phyloP scores from a whole-genome alignment of 805 yeast species.

The Tetrapisispora nanseiensis region DNA sequence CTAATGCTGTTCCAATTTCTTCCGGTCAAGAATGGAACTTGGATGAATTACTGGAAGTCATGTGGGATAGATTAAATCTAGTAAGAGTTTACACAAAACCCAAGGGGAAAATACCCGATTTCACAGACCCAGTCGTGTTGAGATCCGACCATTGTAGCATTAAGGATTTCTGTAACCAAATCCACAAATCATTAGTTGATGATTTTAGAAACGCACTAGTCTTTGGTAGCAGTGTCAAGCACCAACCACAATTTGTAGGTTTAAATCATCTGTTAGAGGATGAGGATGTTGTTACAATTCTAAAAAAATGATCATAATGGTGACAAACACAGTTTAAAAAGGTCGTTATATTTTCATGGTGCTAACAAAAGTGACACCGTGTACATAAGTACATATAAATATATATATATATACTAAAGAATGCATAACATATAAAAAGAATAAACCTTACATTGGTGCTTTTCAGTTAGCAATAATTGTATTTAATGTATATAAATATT shows the following conservation, averaged over 20 bases:
- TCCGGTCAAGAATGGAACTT: slow-evolving; percentile 95
- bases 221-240: slow-evolving; percentile 89
- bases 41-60: slow-evolving; percentile 84
- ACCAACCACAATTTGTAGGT: slow-evolving; percentile 96
- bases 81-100: slow-evolving; percentile 97
- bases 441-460: no score
- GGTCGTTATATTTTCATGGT: no score
- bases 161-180: slow-evolving; percentile 92
- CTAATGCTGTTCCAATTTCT: slow-evolving; percentile 94
- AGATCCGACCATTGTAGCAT: slow-evolving; percentile 74
- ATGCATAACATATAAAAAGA: neutral
- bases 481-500: no score
- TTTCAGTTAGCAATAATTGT: neutral
- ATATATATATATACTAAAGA: neutral
- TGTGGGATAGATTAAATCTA: slow-evolving; percentile 89
- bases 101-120: slow-evolving; percentile 89
- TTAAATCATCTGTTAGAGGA: slow-evolving; percentile 74
- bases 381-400: no score
- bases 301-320: slow-evolving; percentile 56
- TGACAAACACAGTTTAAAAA: no score
- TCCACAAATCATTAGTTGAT: slow-evolving; percentile 87
- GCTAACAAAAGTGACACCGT: no score
- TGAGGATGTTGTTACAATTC: slow-evolving; percentile 94
- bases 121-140: slow-evolving; percentile 87
- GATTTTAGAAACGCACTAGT: slow-evolving; percentile 92